Evolutionary conservation across 2,329 filamentous ascomycete genomes (phyloP).

Genomic region (Paecilomyces sp.): DNA sequence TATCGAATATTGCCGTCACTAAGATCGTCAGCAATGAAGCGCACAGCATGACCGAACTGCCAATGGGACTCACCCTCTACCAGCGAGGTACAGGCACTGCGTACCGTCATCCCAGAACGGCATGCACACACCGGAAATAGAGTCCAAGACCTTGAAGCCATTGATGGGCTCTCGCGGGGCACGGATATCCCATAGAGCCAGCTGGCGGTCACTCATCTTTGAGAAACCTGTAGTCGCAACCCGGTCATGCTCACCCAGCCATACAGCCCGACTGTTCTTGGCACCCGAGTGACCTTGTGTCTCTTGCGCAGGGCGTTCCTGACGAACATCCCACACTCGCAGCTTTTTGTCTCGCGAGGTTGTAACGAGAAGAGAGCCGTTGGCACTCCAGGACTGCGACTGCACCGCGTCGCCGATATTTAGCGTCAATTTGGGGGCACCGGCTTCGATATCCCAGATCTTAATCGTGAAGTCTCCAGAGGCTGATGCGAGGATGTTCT

Average conservation of each 20-base stretch:
- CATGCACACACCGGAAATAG: slow-evolving; percentile 97
- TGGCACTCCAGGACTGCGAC: slow-evolving; percentile 90
- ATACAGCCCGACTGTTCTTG: slow-evolving; percentile 94
- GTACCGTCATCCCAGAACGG: slow-evolving; percentile 99
- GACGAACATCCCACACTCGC: slow-evolving; percentile 92
- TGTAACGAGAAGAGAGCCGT: slow-evolving; percentile 77
- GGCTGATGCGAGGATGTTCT: slow-evolving; percentile 89
- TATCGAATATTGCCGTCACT: slow-evolving; percentile 99
- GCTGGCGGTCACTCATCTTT: slow-evolving; percentile 93
- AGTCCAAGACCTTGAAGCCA: slow-evolving; percentile 84
- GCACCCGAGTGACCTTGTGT: slow-evolving; percentile 80
- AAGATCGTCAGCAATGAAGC: slow-evolving; percentile 8
- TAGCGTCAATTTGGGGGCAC: slow-evolving; percentile 65
- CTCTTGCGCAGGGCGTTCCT: slow-evolving; percentile 82
- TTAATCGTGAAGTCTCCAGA: slow-evolving; percentile 94
- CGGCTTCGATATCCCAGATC: slow-evolving; percentile 85
- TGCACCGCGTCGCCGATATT: slow-evolving; percentile 90
- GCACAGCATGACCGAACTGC: background rate
- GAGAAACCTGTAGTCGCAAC: slow-evolving; percentile 97
- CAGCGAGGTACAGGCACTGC: slow-evolving; percentile 89
- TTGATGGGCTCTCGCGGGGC: slow-evolving; percentile 73
- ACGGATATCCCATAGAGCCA: slow-evolving; percentile 91
- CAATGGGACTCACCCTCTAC: slow-evolving; percentile 69
- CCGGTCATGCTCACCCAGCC: slow-evolving; percentile 95
- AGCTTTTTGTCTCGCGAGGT: slow-evolving; percentile 98